phyloP scores from a whole-genome alignment of 305 asterid genomes.

The Fraxinus latifolia region DNA sequence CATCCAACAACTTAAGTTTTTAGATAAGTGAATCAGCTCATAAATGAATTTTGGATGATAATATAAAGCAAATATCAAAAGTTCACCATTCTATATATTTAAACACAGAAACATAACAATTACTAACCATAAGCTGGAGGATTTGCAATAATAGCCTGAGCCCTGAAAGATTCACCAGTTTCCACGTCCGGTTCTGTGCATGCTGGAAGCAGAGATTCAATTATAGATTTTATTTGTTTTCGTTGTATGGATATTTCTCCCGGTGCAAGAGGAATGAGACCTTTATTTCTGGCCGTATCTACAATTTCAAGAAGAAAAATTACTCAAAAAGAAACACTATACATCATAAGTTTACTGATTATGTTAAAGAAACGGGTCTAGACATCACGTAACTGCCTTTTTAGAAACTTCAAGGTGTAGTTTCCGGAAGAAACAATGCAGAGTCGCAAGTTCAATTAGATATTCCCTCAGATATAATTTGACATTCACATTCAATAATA shows the following conservation, averaged over 20 bases:
- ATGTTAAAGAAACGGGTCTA: neutral
- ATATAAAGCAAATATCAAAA: neutral
- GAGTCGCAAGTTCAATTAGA: neutral
- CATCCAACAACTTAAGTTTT: neutral
- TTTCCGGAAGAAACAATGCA: neutral
- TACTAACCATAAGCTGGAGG: conserved; percentile 99
- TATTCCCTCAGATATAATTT: neutral
- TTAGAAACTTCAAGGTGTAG: neutral
- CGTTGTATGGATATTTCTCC: conserved; percentile 81
- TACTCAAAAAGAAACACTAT: conserved; percentile 19
- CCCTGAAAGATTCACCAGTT: conserved; percentile 77
- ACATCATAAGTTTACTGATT: neutral
- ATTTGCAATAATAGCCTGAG: conserved; percentile 96
- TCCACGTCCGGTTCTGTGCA: conserved; percentile 82
- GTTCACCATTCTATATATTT: neutral
- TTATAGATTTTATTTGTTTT: conserved; percentile 81
- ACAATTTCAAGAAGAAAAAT: conserved; percentile 24
- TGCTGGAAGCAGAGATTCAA: conserved; percentile 93
- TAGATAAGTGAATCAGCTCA: neutral
- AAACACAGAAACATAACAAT: neutral
- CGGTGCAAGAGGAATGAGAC: conserved; percentile 84
- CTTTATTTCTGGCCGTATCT: conserved; percentile 98
- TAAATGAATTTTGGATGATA: neutral
- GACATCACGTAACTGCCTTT: neutral
- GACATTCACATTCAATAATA: neutral